Base-by-base conservation (phyloP, 345 rosid genomes). In the Pugionium dolabratum region DNA sequence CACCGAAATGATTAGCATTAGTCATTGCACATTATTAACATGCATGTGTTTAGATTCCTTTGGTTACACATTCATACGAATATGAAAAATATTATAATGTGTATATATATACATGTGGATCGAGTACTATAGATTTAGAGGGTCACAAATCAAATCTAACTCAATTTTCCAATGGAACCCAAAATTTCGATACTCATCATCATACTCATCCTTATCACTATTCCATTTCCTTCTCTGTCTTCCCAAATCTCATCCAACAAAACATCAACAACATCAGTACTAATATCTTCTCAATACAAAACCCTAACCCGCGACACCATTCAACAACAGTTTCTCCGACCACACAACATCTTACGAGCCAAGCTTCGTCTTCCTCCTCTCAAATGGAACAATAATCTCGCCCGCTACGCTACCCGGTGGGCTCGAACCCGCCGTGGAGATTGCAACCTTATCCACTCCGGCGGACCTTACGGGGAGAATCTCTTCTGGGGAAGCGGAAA, bases 401-500 rank as follows among this genome's bases (percentile, higher is more conserved):
- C 86, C 1, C 58, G 65, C 8, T 86, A 62, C 9, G 87, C 94
- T 0, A 54, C 65, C 2, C 53, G 60, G 67, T 79, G 86, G 84
- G 83, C 82, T 0, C 34, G 45, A 46, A 73, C 69, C 5, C 70
- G 84, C 5, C 75, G 28, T 26, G 72, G 66, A 25, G 89, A 85
- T 7, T 86, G 89, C 27, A 47, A 59, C 0, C 69, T 89, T 67
- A 30, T 80, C 30, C 93, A 86, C 73, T 85, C 93, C 0, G 47
- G 65, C 0, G 63, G 86, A 47, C 11, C 80, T 37, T 86, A 85
- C 18, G 93, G 89, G 0, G 87, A 83, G 64, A 89, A 85, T 73
- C 77, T 83, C 6, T 81, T 82, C 27, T 81, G 88, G 90, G 90
- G 89, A 0, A 78, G 82, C 42, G 90, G 89, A 9, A 73, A 67